Conservation (phyloP, 148 eudicot species). For the Oxyria digyna region DNA sequence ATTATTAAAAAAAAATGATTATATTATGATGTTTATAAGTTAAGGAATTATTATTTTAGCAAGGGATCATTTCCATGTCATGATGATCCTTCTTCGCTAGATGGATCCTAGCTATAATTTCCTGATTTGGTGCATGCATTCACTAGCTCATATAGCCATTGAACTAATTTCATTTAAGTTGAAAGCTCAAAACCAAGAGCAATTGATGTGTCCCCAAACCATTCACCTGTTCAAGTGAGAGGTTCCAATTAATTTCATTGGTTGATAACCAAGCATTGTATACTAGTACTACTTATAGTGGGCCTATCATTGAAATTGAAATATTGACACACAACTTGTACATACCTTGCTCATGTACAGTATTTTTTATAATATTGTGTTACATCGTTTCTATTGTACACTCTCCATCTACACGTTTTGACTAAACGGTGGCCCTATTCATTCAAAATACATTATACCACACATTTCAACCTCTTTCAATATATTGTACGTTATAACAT, state of each 20-base stretch:
- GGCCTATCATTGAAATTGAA: background rate
- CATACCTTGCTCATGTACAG: background rate
- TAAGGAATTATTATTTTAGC: too few species aligned
- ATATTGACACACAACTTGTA: constrained; percentile 2
- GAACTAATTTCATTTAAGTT: background rate
- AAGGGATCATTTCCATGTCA: too few species aligned
- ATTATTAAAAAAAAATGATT: too few species aligned
- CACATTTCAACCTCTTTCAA: too few species aligned
- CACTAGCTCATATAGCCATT: too few species aligned
- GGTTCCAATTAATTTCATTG: background rate
- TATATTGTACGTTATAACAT: too few species aligned
- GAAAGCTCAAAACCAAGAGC: background rate
- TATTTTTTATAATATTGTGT: background rate
- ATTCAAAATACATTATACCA: too few species aligned
- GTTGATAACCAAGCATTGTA: constrained; percentile 1
- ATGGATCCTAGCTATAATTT: too few species aligned
- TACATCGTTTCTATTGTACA: background rate
- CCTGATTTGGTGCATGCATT: background rate
- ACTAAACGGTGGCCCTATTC: too few species aligned
- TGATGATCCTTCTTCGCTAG: too few species aligned
- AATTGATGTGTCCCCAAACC: background rate
- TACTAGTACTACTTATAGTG: background rate
- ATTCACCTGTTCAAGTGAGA: background rate
- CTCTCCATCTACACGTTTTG: too few species aligned
- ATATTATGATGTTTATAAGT: too few species aligned